phyloP scores from a whole-genome alignment of 805 yeast genomes.

The Candida chauliodis region DNA sequence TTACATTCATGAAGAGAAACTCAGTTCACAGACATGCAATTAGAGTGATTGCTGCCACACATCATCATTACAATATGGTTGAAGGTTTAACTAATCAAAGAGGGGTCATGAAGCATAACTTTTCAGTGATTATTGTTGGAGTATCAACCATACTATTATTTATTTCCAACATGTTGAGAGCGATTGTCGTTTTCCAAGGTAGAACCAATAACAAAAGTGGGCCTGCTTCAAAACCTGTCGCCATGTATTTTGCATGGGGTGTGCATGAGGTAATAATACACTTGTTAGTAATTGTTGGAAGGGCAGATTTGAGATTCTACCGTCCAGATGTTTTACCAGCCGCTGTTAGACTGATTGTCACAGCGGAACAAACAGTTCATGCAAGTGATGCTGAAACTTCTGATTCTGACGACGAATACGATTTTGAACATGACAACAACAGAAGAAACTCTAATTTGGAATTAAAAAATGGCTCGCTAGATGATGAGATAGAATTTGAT shows the following conservation, averaged over 20 bases:
- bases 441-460: background rate
- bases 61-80: constrained; percentile 34
- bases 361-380: constrained; percentile 31
- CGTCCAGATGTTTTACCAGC: constrained; percentile 59
- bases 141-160: constrained; percentile 48
- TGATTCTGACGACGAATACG: constrained; percentile 5
- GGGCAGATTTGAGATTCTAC: constrained; percentile 75
- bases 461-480: background rate
- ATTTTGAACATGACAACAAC: background rate
- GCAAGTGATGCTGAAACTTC: constrained; percentile 8
- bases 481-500: constrained; percentile 1
- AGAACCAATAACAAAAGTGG: constrained; percentile 12
- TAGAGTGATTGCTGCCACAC: constrained; percentile 59
- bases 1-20: constrained; percentile 43
- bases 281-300: constrained; percentile 51
- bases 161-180: constrained; percentile 48
- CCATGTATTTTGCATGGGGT: constrained; percentile 69
- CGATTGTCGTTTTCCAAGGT: constrained; percentile 42
- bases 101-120: constrained; percentile 46
- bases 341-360: constrained; percentile 34
- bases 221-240: constrained; percentile 44
- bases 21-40: constrained; percentile 48
- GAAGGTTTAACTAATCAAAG: constrained; percentile 32
- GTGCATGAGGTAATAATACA: constrained; percentile 56
- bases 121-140: constrained; percentile 45